Base-by-base conservation (phyloP, 345 rosid genomes). In the Melaleuca quinquenervia region DNA sequence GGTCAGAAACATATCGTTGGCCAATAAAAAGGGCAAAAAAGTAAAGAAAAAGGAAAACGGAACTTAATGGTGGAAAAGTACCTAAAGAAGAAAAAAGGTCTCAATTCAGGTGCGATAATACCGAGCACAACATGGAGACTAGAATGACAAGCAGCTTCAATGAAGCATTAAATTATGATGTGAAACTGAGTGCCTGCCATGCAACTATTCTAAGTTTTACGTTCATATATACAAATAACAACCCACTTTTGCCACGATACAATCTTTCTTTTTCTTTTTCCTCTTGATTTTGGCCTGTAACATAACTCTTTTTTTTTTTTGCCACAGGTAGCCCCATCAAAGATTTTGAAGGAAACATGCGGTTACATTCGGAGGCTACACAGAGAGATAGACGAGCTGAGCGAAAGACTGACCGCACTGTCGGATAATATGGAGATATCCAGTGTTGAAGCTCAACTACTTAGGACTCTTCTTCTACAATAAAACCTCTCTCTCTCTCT, bases 311-410 rank as follows among this genome's bases (percentile, higher is more conserved):
- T 60, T 49, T 8, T 49, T 45, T 48, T 5, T 16, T 50, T 24
- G 78, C 78, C 45, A 70, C 78, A 62, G 84, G 70, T 51, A 55
- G 49, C 84, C 9, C 49, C 88, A 41, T 36, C 86, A 52, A 54
- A 84, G 36, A 58, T 84, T 21, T 49, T 84, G 86, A 84, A 87
- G 88, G 88, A 75, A 75, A 78, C 86, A n/a, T 87, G 86, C 84
- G 24, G 58, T 45, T 84, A 87, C 58, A 87, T 87, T 53, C 51
- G 51, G 83, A 87, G n/a, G 84, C 83, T 87, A 85, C 83, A 74
- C 54, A 84, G 83, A 52, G 88, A 87, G 88, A 75, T 84, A 83
- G 88, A 87, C 45, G 82, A 76, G 83, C 84, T 87, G 83, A 76
- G 85, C 29, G 74, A 44, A 74, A 87, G 53, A 51, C 20, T 87